Conservation (phyloP, 371 early-diverging fungal genomes). For the Mortierella sp. region DNA sequence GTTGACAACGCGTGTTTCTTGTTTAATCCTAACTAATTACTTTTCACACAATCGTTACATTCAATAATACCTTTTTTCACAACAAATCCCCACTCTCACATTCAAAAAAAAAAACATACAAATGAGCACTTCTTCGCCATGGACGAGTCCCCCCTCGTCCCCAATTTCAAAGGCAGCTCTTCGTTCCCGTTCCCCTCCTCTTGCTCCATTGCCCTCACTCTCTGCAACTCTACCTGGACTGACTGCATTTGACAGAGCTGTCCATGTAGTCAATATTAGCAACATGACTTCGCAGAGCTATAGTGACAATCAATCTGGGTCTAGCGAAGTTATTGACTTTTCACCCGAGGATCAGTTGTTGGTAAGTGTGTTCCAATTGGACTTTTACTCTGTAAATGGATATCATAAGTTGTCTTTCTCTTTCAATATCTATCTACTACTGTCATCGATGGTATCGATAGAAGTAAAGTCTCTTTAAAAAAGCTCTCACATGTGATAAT, state of each 20-base stretch:
- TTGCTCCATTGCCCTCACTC: conserved; percentile 32
- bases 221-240: conserved; percentile 36
- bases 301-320: background rate
- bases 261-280: conserved; percentile 48
- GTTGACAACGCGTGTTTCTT: background rate
- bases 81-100: background rate
- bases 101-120: background rate
- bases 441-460: too few species aligned
- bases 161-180: conserved; percentile 32
- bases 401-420: background rate
- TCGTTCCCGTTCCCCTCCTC: conserved; percentile 43
- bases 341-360: conserved; percentile 42
- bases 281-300: conserved; percentile 20
- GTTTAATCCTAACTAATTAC: background rate
- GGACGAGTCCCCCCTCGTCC: conserved; percentile 12
- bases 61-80: background rate
- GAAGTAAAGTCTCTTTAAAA: too few species aligned
- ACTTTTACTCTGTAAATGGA: background rate
- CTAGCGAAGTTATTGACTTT: conserved; percentile 29
- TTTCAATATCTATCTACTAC: background rate
- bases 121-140: background rate
- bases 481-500: background rate
- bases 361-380: conserved; percentile 14
- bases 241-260: conserved; percentile 48
- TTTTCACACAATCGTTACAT: background rate